A percentile compares a stretch with the other conserved stretches of the same genome.
These are phyloP conservation scores for Naematelia encephala DNA, from an alignment of 768 basidiomycete species.

Conservation along the genomic window DNA sequence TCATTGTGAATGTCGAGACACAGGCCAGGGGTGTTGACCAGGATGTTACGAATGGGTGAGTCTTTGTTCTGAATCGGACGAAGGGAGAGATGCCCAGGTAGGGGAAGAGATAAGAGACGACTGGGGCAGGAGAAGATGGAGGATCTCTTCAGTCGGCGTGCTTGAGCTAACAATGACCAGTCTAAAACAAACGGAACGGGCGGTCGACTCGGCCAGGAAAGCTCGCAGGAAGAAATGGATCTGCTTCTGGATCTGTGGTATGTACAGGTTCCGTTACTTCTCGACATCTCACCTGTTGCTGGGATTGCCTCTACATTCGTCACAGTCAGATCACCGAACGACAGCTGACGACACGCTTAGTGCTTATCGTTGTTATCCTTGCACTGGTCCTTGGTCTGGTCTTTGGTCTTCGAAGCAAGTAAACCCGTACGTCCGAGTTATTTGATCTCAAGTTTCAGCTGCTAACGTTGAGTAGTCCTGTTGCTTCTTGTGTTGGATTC, in stretches of 20 bases:
- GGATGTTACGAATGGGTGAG: slow-evolving; percentile 71
- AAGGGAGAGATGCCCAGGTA: too few species aligned
- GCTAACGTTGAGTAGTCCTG: neutral
- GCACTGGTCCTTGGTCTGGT: slow-evolving; percentile 4
- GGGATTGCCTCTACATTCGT: too few species aligned
- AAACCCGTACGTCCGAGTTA: neutral
- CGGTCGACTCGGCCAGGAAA: slow-evolving; percentile 76
- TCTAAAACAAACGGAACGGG: slow-evolving; percentile 76
- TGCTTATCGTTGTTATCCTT: slow-evolving; percentile 12
- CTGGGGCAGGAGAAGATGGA: too few species aligned
- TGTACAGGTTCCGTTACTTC: slow-evolving; percentile 9
- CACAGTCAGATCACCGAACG: too few species aligned
- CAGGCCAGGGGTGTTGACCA: slow-evolving; percentile 63
- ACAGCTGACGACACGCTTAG: slow-evolving; percentile 5
- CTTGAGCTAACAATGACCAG: slow-evolving; percentile 53
- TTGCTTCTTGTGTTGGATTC: neutral
- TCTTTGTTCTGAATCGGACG: slow-evolving; percentile 4
- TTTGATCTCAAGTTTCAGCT: neutral
- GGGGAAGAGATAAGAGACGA: too few species aligned
- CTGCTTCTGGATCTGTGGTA: slow-evolving; percentile 62
- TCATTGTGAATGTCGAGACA: slow-evolving; percentile 63
- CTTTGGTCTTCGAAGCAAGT: slow-evolving; percentile 5
- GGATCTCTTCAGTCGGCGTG: neutral
- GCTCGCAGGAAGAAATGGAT: slow-evolving; percentile 97
- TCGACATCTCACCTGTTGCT: too few species aligned